These are phyloP conservation scores for Coemansia sp. DNA, from an alignment of 192 early-diverging fungal genomes.

Conservation along the genomic window DNA sequence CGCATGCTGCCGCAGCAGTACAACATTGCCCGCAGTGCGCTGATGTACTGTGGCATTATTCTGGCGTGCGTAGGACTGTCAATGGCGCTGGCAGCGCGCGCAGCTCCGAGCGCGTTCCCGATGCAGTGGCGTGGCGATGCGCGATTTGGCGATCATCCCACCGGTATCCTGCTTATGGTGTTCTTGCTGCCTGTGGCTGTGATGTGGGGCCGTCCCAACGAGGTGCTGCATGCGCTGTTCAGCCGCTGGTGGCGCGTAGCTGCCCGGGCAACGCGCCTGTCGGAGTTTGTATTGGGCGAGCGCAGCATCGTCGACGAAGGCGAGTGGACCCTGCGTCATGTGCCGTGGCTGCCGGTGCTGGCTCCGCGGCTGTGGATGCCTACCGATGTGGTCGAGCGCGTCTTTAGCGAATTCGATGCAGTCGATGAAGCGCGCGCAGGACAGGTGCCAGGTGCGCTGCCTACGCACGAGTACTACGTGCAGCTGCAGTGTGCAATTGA, in stretches of 20 bases:
- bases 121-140: constrained; percentile 23
- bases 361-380: constrained; percentile 56
- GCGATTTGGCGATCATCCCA: constrained; percentile 59
- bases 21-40: constrained; percentile 76
- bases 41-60: constrained; percentile 85
- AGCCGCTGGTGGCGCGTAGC: constrained; percentile 72
- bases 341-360: constrained; percentile 56
- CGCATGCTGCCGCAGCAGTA: constrained; percentile 72
- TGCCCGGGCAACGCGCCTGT: constrained; percentile 66
- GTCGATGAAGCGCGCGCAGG: constrained; percentile 27
- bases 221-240: constrained; percentile 58
- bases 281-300: constrained; percentile 80
- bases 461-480: constrained; percentile 20
- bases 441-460: constrained; percentile 10
- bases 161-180: constrained; percentile 73
- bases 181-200: constrained; percentile 71
- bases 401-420: constrained; percentile 29
- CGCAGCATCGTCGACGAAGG: constrained; percentile 75
- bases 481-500: constrained; percentile 42
- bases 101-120: constrained; percentile 25
- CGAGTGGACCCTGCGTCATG: constrained; percentile 52
- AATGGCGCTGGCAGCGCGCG: constrained; percentile 9
- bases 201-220: constrained; percentile 60
- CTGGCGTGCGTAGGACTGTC: constrained; percentile 69
- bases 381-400: constrained; percentile 50